Evolutionary conservation across 768 basidiomycete genomes (phyloP), one percentile per base, ranked within the genome.

Genomic region (Phanerodontia chrysosporium): DNA sequence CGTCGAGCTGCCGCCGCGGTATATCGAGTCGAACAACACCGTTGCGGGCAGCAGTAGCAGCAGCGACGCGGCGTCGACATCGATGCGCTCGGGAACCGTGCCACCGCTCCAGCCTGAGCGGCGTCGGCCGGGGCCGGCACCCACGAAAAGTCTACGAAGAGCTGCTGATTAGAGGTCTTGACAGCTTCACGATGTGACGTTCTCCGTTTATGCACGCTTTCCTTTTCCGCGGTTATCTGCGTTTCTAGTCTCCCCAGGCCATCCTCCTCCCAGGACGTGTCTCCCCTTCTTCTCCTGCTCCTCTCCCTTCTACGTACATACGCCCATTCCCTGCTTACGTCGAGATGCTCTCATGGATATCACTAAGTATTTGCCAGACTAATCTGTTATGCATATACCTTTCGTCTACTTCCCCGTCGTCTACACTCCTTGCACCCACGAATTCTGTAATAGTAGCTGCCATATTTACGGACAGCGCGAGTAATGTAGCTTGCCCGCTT

Each of bases 1-100:
- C 6, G 80, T 84, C 10, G 85, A 86, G 70, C 73, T 86, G 10
- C 85, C 83, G 7, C 84, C 84, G 5, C 71, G 76, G 35, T 85
- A 85, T 45, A 49, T 56, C 45, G 69, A 64, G 53, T 25, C 32
- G 18, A 29, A 25, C 36, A 30, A 35, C 36, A 25, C 21, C n/a
- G 18, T 39, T n/a, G 13, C 16, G n/a, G 29, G 28, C 24, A 12
- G 32, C 36, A n/a, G 28, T 14, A 18, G 12, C 28, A 22, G 28
- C 27, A 28, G 24, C 29, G 30, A 44, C 39, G 46, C 46, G 53
- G 28, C 55, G 9, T 27, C 28, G 2, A 22, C 58, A 28, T 44
- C 45, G 22, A 22, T 46, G 55, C 57, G 49, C 1, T 5, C 49
- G 5, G 59, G 45, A 13, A 5, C 30, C 6, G 42, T 28, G 49